Percentiles rank a stretch among this genome's conserved stretches.
Conservation (phyloP, 352 stramenopile species). For the Phytophthora brassicae region DNA sequence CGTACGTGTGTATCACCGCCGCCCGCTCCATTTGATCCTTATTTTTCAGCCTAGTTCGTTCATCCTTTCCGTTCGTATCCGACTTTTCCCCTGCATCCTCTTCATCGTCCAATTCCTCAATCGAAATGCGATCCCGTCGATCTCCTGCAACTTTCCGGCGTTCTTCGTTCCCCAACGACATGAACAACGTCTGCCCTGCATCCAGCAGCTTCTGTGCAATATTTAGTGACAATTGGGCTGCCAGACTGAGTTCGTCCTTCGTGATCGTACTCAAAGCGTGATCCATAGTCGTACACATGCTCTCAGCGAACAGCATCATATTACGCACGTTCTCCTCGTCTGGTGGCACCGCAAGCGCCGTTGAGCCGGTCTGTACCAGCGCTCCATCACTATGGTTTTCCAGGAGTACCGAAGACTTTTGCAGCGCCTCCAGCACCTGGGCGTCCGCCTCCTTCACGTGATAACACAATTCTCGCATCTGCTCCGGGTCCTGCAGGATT, state of each 20-base stretch:
- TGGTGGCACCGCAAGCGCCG: constrained; percentile 22
- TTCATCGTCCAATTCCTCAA: constrained; percentile 64
- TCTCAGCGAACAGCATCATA: constrained; percentile 74
- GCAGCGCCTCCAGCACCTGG: constrained; percentile 47
- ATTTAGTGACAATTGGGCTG: constrained; percentile 69
- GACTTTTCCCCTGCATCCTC: constrained; percentile 8
- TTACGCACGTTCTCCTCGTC: constrained; percentile 75
- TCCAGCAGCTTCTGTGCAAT: constrained; percentile 76
- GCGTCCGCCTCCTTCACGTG: constrained; percentile 53
- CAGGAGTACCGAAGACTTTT: constrained; percentile 27
- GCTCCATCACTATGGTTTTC: constrained; percentile 14
- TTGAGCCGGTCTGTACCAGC: constrained; percentile 10
- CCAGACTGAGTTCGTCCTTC: constrained; percentile 65
- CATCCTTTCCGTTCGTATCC: background rate
- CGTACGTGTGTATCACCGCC: constrained; percentile 46
- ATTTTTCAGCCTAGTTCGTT: background rate
- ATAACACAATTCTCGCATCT: constrained; percentile 58
- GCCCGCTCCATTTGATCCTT: constrained; percentile 23
- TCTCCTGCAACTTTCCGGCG: constrained; percentile 37
- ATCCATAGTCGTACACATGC: constrained; percentile 76
- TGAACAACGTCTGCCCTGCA: constrained; percentile 66
- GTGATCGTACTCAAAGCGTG: constrained; percentile 74
- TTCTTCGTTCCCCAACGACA: constrained; percentile 72
- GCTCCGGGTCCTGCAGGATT: constrained; percentile 64
- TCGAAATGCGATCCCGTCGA: constrained; percentile 61